phyloP scores from a whole-genome alignment of 306 rosid species.

The Psophocarpus tetragonolobus region DNA sequence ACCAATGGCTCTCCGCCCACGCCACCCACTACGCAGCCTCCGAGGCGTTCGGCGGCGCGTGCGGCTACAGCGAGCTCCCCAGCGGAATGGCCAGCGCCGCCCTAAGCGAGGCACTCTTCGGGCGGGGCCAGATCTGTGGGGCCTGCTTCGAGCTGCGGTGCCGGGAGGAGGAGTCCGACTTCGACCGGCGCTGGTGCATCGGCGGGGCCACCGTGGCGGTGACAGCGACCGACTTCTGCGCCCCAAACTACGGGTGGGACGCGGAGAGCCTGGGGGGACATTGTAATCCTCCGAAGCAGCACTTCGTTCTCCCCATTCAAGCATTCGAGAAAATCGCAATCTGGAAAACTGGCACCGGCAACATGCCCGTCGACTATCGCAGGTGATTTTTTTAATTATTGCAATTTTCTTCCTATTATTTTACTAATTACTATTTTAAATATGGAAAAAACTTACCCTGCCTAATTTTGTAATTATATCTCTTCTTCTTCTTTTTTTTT shows the following conservation, averaged over 20 bases:
- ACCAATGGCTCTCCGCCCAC: slow-evolving; percentile 76
- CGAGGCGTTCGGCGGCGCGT: slow-evolving; percentile 73
- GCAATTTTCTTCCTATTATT: neutral
- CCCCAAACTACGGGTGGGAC: slow-evolving; percentile 80
- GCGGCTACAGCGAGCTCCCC: slow-evolving; percentile 67
- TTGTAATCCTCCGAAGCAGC: slow-evolving; percentile 88
- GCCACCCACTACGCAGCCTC: slow-evolving; percentile 78
- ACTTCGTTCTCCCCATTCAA: slow-evolving; percentile 76
- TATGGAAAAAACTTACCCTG: no score
- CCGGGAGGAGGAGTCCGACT: slow-evolving; percentile 43
- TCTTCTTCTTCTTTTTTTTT: no score
- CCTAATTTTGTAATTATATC: no score
- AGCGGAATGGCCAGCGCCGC: slow-evolving; percentile 68
- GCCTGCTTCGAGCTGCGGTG: slow-evolving; percentile 83
- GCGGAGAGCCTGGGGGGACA: slow-evolving; percentile 68
- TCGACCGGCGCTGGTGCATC: slow-evolving; percentile 85
- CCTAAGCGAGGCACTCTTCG: slow-evolving; percentile 67
- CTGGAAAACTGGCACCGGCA: slow-evolving; percentile 85
- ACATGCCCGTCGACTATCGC: slow-evolving; percentile 86
- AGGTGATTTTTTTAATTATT: slow-evolving; percentile 37
- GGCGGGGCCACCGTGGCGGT: slow-evolving; percentile 63
- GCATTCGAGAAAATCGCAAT: slow-evolving; percentile 93
- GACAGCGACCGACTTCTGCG: slow-evolving; percentile 80
- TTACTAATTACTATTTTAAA: neutral
- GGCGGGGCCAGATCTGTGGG: slow-evolving; percentile 96